A percentile compares a stretch with the other conserved stretches of the same genome.
These are phyloP conservation scores for Suillus sp. DNA, from an alignment of 768 basidiomycete genomes.

Conservation along the genomic window DNA sequence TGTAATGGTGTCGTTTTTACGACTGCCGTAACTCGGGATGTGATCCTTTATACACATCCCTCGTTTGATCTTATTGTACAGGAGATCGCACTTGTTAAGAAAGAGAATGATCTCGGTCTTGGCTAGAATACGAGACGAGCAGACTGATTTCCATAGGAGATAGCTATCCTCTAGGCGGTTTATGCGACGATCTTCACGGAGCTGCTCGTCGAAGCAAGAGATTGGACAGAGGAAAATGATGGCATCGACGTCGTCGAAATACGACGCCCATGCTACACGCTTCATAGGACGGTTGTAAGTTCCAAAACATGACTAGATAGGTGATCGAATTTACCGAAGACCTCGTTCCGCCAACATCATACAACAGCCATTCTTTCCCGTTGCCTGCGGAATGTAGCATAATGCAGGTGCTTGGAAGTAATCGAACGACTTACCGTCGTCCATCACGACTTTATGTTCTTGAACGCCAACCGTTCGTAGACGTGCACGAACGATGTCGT, in stretches of 20 bases:
- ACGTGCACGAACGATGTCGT: conserved; percentile 79
- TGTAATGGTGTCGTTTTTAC: conserved; percentile 68
- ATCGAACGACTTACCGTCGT: conserved; percentile 50
- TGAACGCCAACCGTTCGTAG: conserved; percentile 78
- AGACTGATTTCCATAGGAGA: conserved; percentile 76
- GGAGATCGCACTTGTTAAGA: conserved; percentile 72
- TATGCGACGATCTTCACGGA: conserved; percentile 67
- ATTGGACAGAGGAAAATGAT: conserved; percentile 80
- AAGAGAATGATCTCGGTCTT: conserved; percentile 55
- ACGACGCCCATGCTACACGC: conserved; percentile 78
- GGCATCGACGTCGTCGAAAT: conserved; percentile 80
- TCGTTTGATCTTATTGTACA: conserved; percentile 69
- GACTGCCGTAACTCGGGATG: conserved; percentile 73
- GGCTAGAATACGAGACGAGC: conserved; percentile 63
- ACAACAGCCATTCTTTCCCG: conserved; percentile 77
- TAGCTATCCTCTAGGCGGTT: conserved; percentile 81
- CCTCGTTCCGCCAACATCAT: conserved; percentile 79
- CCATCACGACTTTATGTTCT: conserved; percentile 68
- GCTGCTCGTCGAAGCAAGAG: conserved; percentile 79
- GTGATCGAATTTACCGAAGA: conserved; percentile 50
- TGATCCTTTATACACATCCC: conserved; percentile 68
- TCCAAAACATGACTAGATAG: conserved; percentile 6
- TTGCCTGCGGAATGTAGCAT: conserved; percentile 41
- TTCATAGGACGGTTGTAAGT: conserved; percentile 30
- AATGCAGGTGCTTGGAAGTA: background rate